phyloP scores from a whole-genome alignment of 108 stramenopile genomes.

The Nitzschia sp. region DNA sequence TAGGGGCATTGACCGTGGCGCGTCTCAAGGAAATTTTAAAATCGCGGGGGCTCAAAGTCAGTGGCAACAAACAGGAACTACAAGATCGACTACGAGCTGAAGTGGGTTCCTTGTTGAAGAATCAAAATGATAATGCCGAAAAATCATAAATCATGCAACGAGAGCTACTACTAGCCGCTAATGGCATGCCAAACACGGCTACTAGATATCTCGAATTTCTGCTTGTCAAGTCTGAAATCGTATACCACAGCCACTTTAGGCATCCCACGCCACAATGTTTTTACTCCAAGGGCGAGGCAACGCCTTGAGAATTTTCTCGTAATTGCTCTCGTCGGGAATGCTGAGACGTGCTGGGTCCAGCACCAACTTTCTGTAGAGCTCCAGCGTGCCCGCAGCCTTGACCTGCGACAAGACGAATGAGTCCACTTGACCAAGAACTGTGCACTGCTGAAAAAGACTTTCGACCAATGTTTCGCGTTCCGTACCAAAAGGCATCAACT shows the following conservation, averaged over 20 bases:
- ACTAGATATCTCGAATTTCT: too few species aligned
- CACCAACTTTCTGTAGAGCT: conserved; percentile 32
- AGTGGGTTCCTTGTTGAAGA: conserved; percentile 57
- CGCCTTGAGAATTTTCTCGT: conserved; percentile 18
- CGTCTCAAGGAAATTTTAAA: conserved; percentile 77
- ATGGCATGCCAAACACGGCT: too few species aligned
- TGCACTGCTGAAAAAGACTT: conserved; percentile 39
- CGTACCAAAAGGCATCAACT: conserved; percentile 24
- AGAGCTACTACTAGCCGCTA: too few species aligned
- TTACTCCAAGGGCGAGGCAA: conserved; percentile 20
- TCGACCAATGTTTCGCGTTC: conserved; percentile 36
- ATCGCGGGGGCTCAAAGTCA: conserved; percentile 65
- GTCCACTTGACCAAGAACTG: conserved; percentile 40
- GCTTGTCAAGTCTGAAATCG: too few species aligned
- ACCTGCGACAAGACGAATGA: conserved; percentile 49
- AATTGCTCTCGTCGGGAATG: conserved; percentile 5
- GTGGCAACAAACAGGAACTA: conserved; percentile 78
- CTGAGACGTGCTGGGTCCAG: neutral
- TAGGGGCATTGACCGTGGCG: conserved; percentile 71
- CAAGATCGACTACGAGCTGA: conserved; percentile 73
- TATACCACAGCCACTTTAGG: neutral
- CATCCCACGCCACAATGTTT: conserved; percentile 8
- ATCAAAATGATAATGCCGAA: neutral
- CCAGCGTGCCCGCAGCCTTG: conserved; percentile 26
- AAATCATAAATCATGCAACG: neutral